A percentile compares a stretch with the other conserved stretches of the same genome.
phyloP scores from a whole-genome alignment of 108 stramenopile species.

The Skeletonema grethae region DNA sequence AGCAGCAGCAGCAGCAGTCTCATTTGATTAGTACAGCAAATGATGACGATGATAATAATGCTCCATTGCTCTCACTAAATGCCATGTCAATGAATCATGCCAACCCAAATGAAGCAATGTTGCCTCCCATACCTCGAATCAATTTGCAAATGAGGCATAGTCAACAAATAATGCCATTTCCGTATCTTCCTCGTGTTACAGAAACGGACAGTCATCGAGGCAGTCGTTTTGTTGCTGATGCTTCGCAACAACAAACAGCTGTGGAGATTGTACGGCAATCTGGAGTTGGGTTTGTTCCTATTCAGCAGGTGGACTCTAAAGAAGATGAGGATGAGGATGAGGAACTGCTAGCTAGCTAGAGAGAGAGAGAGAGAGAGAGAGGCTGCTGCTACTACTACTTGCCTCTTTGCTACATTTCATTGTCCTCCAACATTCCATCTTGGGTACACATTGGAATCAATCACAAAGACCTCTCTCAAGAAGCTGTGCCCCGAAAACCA shows the following conservation, averaged over 20 bases:
- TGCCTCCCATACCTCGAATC: not conserved
- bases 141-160: not conserved
- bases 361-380: no score
- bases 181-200: no score
- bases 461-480: no score
- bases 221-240: no score
- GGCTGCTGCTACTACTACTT: no score
- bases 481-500: no score
- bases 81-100: not conserved
- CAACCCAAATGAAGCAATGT: not conserved
- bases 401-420: no score
- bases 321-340: not conserved
- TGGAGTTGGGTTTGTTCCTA: not conserved
- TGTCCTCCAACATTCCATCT: no score
- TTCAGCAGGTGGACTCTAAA: not conserved
- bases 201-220: no score
- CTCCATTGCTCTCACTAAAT: not conserved
- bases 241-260: not conserved
- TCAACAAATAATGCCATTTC: not conserved
- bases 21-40: not conserved
- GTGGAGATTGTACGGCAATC: not conserved
- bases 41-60: not conserved
- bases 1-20: not conserved
- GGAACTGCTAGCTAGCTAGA: not conserved
- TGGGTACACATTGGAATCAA: no score